Evolutionary conservation across 495 filamentous ascomycete genomes (phyloP), one percentile per base, ranked within the genome.

Genomic region (Aspergillus bertholletiae): DNA sequence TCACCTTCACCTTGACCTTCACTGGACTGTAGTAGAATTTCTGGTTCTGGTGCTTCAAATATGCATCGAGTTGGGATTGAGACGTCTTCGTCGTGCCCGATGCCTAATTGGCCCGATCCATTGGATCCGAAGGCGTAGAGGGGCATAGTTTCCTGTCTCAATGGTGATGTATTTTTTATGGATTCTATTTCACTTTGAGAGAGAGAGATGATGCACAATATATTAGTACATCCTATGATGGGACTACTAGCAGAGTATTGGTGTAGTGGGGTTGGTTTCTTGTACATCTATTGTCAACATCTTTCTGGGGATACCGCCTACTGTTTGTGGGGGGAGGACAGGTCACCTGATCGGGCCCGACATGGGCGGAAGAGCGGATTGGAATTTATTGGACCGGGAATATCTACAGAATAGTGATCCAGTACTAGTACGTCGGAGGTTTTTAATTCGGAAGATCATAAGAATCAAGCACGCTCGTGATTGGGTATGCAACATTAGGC

Each of bases 111-210:
- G 49, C 90, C 89, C 7, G 85, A 88, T 34, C 88, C 86, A 68
- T 97, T 98, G 26, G 93, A 97, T 30, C 94, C 94, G 58, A 96
- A 84, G n/a, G 91, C 85, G 64, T 85, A 90, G 40, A 96, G 74
- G 44, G 64, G 71, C 72, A 77, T 74, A 4, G 34, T 3, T 7
- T 18, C 18, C 2, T 17, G 15, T 40, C 18, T 40, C 2, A 2
- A 20, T 40, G 1, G 1, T n/a, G n/a, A n/a, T n/a, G n/a, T n/a
- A n/a, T n/a, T n/a, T n/a, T n/a, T n/a, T n/a, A n/a, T n/a, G n/a
- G n/a, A n/a, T n/a, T n/a, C n/a, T n/a, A n/a, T n/a, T n/a, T n/a
- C n/a, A n/a, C n/a, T n/a, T n/a, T n/a, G n/a, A n/a, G n/a, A n/a
- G n/a, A n/a, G n/a, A n/a, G n/a, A n/a, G n/a, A n/a, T n/a, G n/a